These are phyloP conservation scores for Termitomyces heimii DNA, from an alignment of 768 basidiomycete genomes.

Conservation along the genomic window DNA sequence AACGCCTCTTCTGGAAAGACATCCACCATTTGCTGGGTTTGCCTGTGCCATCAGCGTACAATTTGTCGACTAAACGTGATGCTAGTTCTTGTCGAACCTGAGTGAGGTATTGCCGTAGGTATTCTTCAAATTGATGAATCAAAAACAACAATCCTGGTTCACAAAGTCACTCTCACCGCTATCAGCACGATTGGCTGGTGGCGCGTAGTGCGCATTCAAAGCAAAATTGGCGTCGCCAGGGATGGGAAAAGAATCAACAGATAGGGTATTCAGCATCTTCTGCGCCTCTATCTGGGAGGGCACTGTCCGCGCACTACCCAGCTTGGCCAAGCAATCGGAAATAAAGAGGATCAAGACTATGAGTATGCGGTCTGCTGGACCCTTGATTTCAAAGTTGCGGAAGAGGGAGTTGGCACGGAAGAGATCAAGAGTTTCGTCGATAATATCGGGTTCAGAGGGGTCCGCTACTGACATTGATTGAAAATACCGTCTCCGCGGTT, in stretches of 20 bases:
- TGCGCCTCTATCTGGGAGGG: conserved; percentile 79
- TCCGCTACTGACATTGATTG: conserved; percentile 50
- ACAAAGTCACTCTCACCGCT: conserved; percentile 47
- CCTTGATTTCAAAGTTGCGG: conserved; percentile 99
- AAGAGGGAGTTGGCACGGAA: conserved; percentile 99
- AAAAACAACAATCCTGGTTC: neutral
- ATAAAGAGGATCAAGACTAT: conserved; percentile 98
- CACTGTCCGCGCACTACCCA: conserved; percentile 64
- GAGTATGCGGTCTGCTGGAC: conserved; percentile 90
- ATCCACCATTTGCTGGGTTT: conserved; percentile 99
- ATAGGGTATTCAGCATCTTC: conserved; percentile 85
- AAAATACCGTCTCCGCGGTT: conserved; percentile 7
- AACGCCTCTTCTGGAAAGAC: conserved; percentile 96
- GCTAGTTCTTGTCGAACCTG: conserved; percentile 94
- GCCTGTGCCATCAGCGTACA: conserved; percentile 90
- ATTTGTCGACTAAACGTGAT: conserved; percentile 73
- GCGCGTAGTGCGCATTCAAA: conserved; percentile 86
- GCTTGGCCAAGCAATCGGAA: conserved; percentile 92
- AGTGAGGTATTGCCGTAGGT: conserved; percentile 83
- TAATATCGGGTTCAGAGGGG: conserved; percentile 73
- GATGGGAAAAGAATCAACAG: conserved; percentile 89
- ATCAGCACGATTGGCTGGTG: conserved; percentile 71
- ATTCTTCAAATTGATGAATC: conserved; percentile 45
- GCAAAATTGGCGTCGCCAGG: conserved; percentile 96
- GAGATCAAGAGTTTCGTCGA: conserved; percentile 93